Base-by-base conservation (phyloP, 2,329 filamentous ascomycete genomes). In the Dendryphion nanum region DNA sequence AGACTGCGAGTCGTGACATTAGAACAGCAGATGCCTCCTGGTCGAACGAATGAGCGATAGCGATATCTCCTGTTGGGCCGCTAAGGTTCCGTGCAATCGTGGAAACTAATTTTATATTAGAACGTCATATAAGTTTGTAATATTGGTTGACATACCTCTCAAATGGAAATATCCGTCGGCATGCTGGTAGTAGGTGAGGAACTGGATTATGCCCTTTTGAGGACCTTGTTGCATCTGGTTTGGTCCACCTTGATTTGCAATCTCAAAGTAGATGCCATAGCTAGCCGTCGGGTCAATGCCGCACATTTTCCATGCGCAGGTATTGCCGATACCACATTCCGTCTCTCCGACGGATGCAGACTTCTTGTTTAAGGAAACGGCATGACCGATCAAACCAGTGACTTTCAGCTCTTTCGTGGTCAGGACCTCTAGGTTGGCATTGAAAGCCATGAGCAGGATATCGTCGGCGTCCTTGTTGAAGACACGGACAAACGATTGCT, bases 281-380 rank as follows among this genome's bases (percentile, higher is more conserved):
- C 89, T 96, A 20, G 93, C 83, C 38, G 83, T 85, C 8, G 93
- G 93, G 56, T 97, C 90, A 51, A 98, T 96, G 51, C 89, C 90
- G 59, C 93, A 97, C 91, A 98, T 96, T 72, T 98, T 98, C 93
- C 93, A 98, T 3, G 90, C 91, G 68, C 91, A 97, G 1, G 93
- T 98, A 64, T 97, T 97, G 49, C 93, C 93, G 55, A 98, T 96
- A 59, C 93, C 93, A 57, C 91, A 96, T 65, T 98, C 93, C 0
- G 93, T 97, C 72, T 98, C 93, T 37, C 93, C 93, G 10, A 98
- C 93, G 2, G 89, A 95, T 6, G 86, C 86, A 0, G 93, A 97
- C 64, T 98, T 98, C 72, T 97, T 98, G 75, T 97, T 97, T 53
- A 96, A 75, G 2, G 91, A 97, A 32, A 98, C 85, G 1, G 91